A percentile compares a stretch with the other conserved stretches of the same genome.
Evolutionary conservation across 192 early-diverging fungal species (phyloP).

Genomic region (Backusella mclennaniae): DNA sequence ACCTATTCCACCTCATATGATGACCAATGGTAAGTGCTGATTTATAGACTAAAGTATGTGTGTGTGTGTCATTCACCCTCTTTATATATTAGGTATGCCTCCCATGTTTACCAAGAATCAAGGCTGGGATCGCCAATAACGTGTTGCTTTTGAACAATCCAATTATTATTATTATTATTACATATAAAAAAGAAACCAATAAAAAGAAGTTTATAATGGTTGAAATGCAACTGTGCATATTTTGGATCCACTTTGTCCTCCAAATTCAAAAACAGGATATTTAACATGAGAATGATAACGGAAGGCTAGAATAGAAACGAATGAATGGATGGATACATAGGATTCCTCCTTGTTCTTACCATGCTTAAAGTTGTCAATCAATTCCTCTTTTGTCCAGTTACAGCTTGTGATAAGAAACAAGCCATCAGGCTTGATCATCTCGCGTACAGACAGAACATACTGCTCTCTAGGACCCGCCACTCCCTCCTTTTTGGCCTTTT

Average conservation of each 20-base stretch:
- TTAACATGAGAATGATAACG: conserved; percentile 68
- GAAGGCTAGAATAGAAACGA: conserved; percentile 40
- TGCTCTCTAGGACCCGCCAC: conserved; percentile 46
- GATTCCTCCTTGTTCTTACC: conserved; percentile 35
- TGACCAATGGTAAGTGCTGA: conserved; percentile 13
- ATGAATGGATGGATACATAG: conserved; percentile 8
- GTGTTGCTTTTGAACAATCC: neutral
- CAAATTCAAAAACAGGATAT: conserved; percentile 86
- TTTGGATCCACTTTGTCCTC: conserved; percentile 85
- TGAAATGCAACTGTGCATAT: conserved; percentile 82
- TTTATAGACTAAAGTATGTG: too few relatives aligned
- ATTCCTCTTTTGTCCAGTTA: conserved; percentile 91
- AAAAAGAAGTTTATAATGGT: conserved; percentile 34
- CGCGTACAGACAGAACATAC: conserved; percentile 54
- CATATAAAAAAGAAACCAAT: neutral
- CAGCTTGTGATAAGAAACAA: conserved; percentile 88
- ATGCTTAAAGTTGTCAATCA: conserved; percentile 59
- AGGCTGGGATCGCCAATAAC: conserved; percentile 15
- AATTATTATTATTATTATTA: neutral
- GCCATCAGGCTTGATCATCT: conserved; percentile 64
- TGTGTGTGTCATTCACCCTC: neutral
- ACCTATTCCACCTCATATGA: conserved; percentile 16
- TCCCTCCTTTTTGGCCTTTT: conserved; percentile 33
- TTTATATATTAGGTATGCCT: conserved; percentile 3
- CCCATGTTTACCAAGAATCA: conserved; percentile 21